Percentiles rank a stretch among this genome's conserved stretches.
phyloP scores from a whole-genome alignment of 1,284 basidiomycete genomes.

The Vanrija sp. region DNA sequence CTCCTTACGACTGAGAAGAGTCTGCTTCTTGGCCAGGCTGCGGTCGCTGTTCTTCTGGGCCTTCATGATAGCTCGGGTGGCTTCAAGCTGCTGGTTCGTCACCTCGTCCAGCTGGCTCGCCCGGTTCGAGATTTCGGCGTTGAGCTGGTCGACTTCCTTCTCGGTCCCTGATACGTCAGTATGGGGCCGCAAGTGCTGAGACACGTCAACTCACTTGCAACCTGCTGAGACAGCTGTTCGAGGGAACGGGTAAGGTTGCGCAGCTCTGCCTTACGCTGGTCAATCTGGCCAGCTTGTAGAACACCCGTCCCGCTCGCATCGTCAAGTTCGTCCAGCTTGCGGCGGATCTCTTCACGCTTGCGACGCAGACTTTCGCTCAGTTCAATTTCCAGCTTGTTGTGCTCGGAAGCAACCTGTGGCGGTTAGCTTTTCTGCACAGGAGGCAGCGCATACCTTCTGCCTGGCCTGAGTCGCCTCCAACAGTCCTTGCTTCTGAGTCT shows the following conservation, averaged over 20 bases:
- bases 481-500: slow-evolving; percentile 66
- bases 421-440: not conserved
- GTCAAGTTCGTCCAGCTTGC: slow-evolving; percentile 70
- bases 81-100: slow-evolving; percentile 78
- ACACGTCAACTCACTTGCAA: slow-evolving; percentile 55
- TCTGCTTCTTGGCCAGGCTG: slow-evolving; percentile 85
- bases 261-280: slow-evolving; percentile 66
- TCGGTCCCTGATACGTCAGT: slow-evolving; percentile 47
- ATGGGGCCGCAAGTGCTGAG: not conserved
- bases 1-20: slow-evolving; percentile 77
- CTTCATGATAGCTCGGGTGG: slow-evolving; percentile 74
- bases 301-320: slow-evolving; percentile 60
- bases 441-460: slow-evolving; percentile 60
- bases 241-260: slow-evolving; percentile 64
- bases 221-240: slow-evolving; percentile 59
- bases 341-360: slow-evolving; percentile 69
- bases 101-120: slow-evolving; percentile 67
- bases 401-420: slow-evolving; percentile 66
- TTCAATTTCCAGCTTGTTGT: slow-evolving; percentile 85
- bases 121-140: slow-evolving; percentile 62
- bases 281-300: slow-evolving; percentile 59
- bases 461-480: slow-evolving; percentile 65
- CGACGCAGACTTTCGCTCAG: slow-evolving; percentile 82
- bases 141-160: slow-evolving; percentile 58
- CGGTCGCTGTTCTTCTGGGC: slow-evolving; percentile 94